Evolutionary conservation across 768 basidiomycete genomes (phyloP).

Genomic region (Leccinum olivaceopallidum): DNA sequence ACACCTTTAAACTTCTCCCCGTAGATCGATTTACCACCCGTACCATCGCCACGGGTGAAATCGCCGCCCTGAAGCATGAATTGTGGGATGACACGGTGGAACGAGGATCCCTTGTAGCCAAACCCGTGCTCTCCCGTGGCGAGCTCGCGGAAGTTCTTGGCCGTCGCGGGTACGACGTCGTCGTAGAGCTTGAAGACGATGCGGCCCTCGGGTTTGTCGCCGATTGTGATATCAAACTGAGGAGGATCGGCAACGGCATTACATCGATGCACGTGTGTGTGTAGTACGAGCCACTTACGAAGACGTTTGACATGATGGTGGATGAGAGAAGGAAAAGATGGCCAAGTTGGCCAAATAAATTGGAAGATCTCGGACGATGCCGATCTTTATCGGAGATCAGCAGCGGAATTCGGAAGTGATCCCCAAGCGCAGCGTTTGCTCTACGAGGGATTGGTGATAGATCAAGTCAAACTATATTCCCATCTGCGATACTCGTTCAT

Average conservation of each 20-base stretch:
- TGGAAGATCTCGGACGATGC: slow-evolving; percentile 12
- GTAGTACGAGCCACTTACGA: not conserved
- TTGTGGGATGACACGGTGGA: slow-evolving; percentile 83
- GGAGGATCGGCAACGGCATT: not conserved
- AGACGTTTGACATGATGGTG: slow-evolving; percentile 16
- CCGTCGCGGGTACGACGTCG: slow-evolving; percentile 70
- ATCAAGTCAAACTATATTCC: no score
- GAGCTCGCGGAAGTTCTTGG: slow-evolving; percentile 87
- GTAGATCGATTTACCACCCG: slow-evolving; percentile 81
- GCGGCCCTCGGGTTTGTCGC: slow-evolving; percentile 43
- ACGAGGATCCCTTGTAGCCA: slow-evolving; percentile 65
- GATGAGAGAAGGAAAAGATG: not conserved
- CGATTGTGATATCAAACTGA: slow-evolving; percentile 71
- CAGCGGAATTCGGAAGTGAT: slow-evolving; percentile 4
- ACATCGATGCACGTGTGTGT: not conserved
- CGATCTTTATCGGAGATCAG: slow-evolving; percentile 5
- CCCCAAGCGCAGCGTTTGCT: not conserved
- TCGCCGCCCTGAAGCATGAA: slow-evolving; percentile 95
- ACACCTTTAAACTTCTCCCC: slow-evolving; percentile 67
- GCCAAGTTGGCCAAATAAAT: not conserved
- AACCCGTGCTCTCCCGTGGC: slow-evolving; percentile 73
- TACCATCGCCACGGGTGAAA: slow-evolving; percentile 69
- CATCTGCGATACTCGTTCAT: not conserved
- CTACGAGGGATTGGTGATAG: no score
- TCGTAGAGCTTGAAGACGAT: slow-evolving; percentile 89